These are phyloP conservation scores for Quercus tomentella DNA, from an alignment of 331 rosid species.

Conservation along the genomic window DNA sequence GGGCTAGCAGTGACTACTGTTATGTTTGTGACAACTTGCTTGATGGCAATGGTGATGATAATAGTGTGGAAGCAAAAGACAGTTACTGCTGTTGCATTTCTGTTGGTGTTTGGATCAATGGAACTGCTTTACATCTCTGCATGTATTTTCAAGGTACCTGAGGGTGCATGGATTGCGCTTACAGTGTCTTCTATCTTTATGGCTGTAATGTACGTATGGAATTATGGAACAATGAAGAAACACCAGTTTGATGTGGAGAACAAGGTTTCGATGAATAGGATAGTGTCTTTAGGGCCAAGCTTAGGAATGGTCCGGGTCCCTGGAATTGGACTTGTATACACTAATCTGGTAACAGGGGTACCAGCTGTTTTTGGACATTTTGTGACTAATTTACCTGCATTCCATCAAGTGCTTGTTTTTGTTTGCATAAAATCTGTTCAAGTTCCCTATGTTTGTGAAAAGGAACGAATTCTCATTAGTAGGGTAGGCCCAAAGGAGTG, in stretches of 20 bases:
- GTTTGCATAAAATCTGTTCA: slow-evolving; percentile 61
- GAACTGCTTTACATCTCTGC: slow-evolving; percentile 65
- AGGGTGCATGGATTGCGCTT: slow-evolving; percentile 81
- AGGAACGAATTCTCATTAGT: slow-evolving; percentile 47
- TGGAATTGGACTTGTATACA: slow-evolving; percentile 62
- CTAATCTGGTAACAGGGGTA: slow-evolving; percentile 50
- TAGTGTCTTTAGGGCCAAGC: slow-evolving; percentile 59
- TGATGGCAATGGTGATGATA: slow-evolving; percentile 60
- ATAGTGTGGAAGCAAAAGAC: slow-evolving; percentile 61
- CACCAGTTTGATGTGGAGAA: slow-evolving; percentile 71
- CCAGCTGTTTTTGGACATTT: slow-evolving; percentile 74
- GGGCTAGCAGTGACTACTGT: slow-evolving; percentile 65
- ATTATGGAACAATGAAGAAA: slow-evolving; percentile 71
- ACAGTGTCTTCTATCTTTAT: slow-evolving; percentile 42
- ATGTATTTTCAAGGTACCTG: slow-evolving; percentile 47
- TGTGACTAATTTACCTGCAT: slow-evolving; percentile 70
- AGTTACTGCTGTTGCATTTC: slow-evolving; percentile 38
- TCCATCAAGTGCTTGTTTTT: slow-evolving; percentile 65
- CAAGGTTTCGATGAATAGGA: slow-evolving; percentile 58
- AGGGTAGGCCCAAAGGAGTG: slow-evolving; percentile 60
- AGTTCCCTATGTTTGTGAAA: slow-evolving; percentile 53
- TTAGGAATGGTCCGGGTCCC: slow-evolving; percentile 77
- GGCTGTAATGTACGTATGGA: slow-evolving; percentile 64
- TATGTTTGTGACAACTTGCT: slow-evolving; percentile 76
- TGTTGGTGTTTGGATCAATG: slow-evolving; percentile 55